Base-by-base conservation (phyloP, 2,329 filamentous ascomycete genomes). In the Diplodia sapinea region DNA sequence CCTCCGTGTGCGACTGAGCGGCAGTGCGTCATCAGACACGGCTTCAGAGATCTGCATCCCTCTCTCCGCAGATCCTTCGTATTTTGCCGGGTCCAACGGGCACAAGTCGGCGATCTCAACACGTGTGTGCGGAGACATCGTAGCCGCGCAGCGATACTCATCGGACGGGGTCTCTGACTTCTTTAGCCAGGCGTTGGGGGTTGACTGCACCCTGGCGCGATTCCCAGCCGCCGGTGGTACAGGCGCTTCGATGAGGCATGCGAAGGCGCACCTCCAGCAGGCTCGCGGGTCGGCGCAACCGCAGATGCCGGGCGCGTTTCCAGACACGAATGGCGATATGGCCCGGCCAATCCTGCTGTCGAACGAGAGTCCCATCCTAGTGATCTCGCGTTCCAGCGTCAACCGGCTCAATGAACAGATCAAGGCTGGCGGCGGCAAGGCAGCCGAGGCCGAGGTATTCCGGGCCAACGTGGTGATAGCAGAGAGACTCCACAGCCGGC, bases 301-400 rank as follows among this genome's bases (percentile, higher is more conserved):
- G 70, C 74, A 73, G 57, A 80, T 88, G 73, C 85, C 86, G 9
- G 85, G 85, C 4, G 82, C 84, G 23, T 88, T 86, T 70, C 86
- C 86, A 71, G 76, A 78, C 69, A 69, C 84, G 84, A 20, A 86
- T 84, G 23, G 86, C 85, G 9, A 83, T 85, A 71, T 74, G 72
- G 75, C 76, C 65, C 77, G 84, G 63, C 86, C 88, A 3, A 93
- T 98, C 40, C 81, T 95, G 0, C 82, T 99, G 3, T 91, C 94
- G 29, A 99, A 99, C 76, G 95, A 98, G 78, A 96, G 93, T 65
- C 94, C 95, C 0, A 96, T 99, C 54, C 85, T 99, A 0, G 87
- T 92, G 56, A 89, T 98, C 67, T 93, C 92, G 23, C 86, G 88
- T 65, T 88, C 91, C 11, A 97, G 93, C 72, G 85, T 98, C 57